Conservation (phyloP, 805 yeast species). For the Debaryomyces tyrocola region DNA sequence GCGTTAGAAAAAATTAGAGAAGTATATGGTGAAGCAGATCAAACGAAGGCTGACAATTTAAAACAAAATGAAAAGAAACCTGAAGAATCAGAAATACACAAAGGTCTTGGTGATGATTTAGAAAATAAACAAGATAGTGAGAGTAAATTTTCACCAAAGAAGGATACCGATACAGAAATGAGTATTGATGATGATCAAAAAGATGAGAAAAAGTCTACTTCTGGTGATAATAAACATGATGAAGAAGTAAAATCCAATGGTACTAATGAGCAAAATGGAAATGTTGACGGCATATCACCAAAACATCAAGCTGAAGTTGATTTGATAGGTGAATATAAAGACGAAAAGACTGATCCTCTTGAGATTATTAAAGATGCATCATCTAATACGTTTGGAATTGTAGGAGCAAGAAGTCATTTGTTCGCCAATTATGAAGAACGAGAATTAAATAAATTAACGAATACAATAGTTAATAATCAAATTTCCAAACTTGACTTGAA, state of each 20-base stretch:
- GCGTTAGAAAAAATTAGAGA: slow-evolving; percentile 37
- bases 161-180: not conserved
- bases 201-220: not conserved
- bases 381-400: slow-evolving; percentile 66
- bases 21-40: slow-evolving; percentile 20
- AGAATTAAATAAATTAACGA: slow-evolving; percentile 62
- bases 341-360: not conserved
- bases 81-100: slow-evolving; percentile 13
- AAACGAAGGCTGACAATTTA: slow-evolving; percentile 7
- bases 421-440: slow-evolving; percentile 81
- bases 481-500: slow-evolving; percentile 65
- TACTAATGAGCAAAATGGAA: slow-evolving; percentile 6
- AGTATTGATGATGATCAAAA: not conserved
- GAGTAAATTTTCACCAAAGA: not conserved
- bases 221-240: not conserved
- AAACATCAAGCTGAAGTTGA: not conserved
- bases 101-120: slow-evolving; percentile 4
- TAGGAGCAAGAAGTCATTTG: slow-evolving; percentile 77
- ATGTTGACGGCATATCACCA: slow-evolving; percentile 11
- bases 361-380: slow-evolving; percentile 59
- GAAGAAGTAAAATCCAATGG: not conserved
- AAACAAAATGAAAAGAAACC: slow-evolving; percentile 4
- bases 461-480: slow-evolving; percentile 60
- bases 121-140: not conserved
- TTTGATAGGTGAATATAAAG: not conserved